Conservation (phyloP, 2,329 filamentous ascomycete genomes). For the Blastomyces silverae region DNA sequence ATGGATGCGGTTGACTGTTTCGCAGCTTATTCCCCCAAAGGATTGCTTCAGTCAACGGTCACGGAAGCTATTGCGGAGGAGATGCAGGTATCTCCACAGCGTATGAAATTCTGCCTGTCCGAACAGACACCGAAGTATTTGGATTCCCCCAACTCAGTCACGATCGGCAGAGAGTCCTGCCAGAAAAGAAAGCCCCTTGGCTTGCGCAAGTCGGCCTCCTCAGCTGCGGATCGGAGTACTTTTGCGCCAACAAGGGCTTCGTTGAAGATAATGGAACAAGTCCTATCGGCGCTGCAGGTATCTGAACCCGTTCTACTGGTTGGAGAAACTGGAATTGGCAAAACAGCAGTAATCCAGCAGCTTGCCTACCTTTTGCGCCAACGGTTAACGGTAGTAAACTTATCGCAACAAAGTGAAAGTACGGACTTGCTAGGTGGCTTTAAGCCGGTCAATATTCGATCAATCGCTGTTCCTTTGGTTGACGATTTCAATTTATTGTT, state of each 20-base stretch:
- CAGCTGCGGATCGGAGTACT: slow-evolving; percentile 40
- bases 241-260: slow-evolving; percentile 89
- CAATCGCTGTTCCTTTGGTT: slow-evolving; percentile 77
- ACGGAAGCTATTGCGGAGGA: slow-evolving; percentile 65
- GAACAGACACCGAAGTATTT: slow-evolving; percentile 65
- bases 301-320: slow-evolving; percentile 89
- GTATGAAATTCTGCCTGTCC: slow-evolving; percentile 68
- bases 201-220: slow-evolving; percentile 41
- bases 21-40: slow-evolving; percentile 67
- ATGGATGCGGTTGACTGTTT: slow-evolving; percentile 93
- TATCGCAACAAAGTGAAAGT: slow-evolving; percentile 96
- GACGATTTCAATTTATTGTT: slow-evolving; percentile 93
- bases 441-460: slow-evolving; percentile 89
- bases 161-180: slow-evolving; percentile 60
- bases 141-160: slow-evolving; percentile 52
- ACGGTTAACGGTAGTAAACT: slow-evolving; percentile 84
- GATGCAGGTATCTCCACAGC: slow-evolving; percentile 76
- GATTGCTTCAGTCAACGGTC: slow-evolving; percentile 53
- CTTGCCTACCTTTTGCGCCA: slow-evolving; percentile 76
- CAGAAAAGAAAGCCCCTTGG: slow-evolving; percentile 48
- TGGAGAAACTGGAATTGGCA: slow-evolving; percentile 98
- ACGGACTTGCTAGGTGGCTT: slow-evolving; percentile 94
- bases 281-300: slow-evolving; percentile 72
- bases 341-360: slow-evolving; percentile 93
- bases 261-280: slow-evolving; percentile 76